Base-by-base conservation (phyloP, 148 eudicot genomes). In the Tetragonia tetragonoides region DNA sequence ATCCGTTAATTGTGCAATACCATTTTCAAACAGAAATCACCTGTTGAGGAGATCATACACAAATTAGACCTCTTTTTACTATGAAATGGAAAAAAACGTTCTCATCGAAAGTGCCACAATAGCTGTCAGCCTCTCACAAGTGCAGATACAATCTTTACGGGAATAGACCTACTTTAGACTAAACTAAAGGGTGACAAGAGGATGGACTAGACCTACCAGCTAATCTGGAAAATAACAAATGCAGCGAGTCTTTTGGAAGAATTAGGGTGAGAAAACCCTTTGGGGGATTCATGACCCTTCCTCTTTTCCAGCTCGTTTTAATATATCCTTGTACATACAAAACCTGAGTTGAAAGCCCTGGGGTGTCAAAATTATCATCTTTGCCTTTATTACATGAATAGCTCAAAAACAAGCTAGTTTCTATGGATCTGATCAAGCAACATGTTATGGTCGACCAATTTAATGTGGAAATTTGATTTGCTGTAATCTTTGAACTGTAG, bases 401-500 rank as follows among this genome's bases (percentile, higher is more conserved):
- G 53, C 53, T 49, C 10, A 28, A 28, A 28, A 28, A 28, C 34
- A 28, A 28, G 34, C 34, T 28, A 28, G 34, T 28, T 28, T 28
- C 34, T 28, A 28, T 28, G 34, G 34, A 28, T 28, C 34, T 28
- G 34, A 28, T 28, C 34, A 28, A 28, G 1, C 34, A 2, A 1
- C 16, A 28, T 47, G 57, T n/a, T 18, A 44, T 24, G 63, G 76
- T 75, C 34, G 46, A 60, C 38, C 47, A 66, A 66, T 10, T 20
- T 24, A 77, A 65, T 75, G 51, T 63, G 59, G 78, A 66, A 40
- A 24, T n/a, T 57, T 12, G 15, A 53, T 42, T 40, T 62, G 4
- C 28, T 77, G 72, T 28, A 28, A 47, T 56, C 37, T 83, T 75
- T 78, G n/a, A 75, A 73, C 72, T 88, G 66, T 66, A 95, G 99